Conservation (phyloP, 2,329 filamentous ascomycete genomes). For the Pseudogymnoascus sp. region DNA sequence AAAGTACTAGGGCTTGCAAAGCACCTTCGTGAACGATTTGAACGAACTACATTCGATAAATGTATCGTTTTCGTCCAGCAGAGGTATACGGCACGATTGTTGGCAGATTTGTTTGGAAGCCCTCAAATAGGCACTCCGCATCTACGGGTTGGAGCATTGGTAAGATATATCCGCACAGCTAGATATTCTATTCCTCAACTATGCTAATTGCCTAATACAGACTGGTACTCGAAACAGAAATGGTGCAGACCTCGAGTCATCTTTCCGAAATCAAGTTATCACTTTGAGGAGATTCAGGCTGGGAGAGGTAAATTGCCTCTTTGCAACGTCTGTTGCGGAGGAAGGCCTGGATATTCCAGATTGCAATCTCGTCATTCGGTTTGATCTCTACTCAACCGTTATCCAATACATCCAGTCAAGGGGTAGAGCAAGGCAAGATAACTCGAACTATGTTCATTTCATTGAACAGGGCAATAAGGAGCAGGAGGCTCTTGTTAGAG, state of each 20-base stretch:
- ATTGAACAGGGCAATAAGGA: constrained; percentile 60
- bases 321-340: constrained; percentile 60
- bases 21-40: constrained; percentile 57
- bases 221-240: constrained; percentile 44
- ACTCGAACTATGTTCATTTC: constrained; percentile 82
- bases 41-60: constrained; percentile 46
- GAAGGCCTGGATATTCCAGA: constrained; percentile 62
- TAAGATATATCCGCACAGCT: constrained; percentile 32
- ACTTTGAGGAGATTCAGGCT: constrained; percentile 59
- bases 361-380: constrained; percentile 62
- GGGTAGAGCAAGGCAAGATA: constrained; percentile 69
- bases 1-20: constrained; percentile 61
- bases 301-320: constrained; percentile 54
- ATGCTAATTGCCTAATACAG: constrained; percentile 14
- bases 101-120: constrained; percentile 60
- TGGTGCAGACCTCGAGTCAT: constrained; percentile 47
- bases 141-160: constrained; percentile 55
- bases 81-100: constrained; percentile 66
- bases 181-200: background rate
- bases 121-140: constrained; percentile 47
- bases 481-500: constrained; percentile 49
- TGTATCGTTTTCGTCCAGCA: constrained; percentile 86
- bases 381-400: constrained; percentile 80
- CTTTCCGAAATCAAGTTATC: constrained; percentile 66
- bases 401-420: constrained; percentile 94